A percentile compares a stretch with the other conserved stretches of the same genome.
Conservation (phyloP, 2,329 filamentous ascomycete genomes). For the Cordyceps pruinosa region DNA sequence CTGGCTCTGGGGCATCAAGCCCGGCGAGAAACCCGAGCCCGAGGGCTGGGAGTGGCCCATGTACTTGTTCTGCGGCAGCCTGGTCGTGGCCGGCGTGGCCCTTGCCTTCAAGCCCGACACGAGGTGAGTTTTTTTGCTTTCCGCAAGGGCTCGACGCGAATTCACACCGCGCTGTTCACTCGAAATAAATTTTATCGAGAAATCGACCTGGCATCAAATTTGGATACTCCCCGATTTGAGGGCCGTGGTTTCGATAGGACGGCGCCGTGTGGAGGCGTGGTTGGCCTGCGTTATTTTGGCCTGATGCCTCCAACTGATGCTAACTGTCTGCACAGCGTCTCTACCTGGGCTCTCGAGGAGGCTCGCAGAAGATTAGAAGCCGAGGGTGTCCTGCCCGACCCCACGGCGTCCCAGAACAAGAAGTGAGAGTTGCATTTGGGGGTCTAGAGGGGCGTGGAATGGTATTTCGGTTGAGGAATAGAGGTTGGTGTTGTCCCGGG, state of each 20-base stretch:
- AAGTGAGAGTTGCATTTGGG: conserved; percentile 30
- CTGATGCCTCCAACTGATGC: conserved; percentile 13
- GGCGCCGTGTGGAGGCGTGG: conserved; percentile 13
- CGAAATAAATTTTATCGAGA: not conserved
- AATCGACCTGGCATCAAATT: not conserved
- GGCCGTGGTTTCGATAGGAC: not conserved
- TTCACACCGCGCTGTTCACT: not conserved
- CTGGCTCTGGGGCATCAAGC: conserved; percentile 91
- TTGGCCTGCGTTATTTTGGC: conserved; percentile 20
- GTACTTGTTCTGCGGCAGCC: conserved; percentile 75
- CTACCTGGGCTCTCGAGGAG: conserved; percentile 98
- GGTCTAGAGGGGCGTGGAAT: not conserved
- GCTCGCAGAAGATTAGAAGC: conserved; percentile 89
- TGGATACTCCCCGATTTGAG: not conserved
- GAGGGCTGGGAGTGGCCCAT: conserved; percentile 93
- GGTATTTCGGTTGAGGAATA: conserved; percentile 10
- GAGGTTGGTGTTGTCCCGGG: conserved; percentile 1
- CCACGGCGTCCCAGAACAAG: conserved; percentile 49
- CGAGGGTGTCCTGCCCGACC: conserved; percentile 87
- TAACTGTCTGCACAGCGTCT: conserved; percentile 61
- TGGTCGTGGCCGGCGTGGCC: conserved; percentile 66
- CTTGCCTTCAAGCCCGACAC: conserved; percentile 98
- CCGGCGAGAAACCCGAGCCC: conserved; percentile 89
- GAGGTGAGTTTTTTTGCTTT: conserved; percentile 67
- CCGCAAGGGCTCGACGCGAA: not conserved